Evolutionary conservation across 768 basidiomycete genomes (phyloP).

Genomic region (Russula brevipes): DNA sequence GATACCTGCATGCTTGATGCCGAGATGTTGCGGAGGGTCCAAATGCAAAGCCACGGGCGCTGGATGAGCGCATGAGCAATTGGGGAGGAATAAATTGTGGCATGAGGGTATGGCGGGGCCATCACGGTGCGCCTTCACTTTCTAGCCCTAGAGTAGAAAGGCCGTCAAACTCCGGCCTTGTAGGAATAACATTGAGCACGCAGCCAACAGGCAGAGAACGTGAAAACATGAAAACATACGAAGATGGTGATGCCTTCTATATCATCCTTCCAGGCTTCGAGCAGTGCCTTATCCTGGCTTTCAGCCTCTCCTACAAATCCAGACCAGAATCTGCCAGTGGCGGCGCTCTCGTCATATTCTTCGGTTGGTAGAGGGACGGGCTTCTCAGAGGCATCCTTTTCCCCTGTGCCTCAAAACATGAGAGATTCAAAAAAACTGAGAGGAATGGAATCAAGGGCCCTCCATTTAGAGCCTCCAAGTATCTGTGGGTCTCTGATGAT

Average conservation of each 20-base stretch:
- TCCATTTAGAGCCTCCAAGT: too few relatives aligned
- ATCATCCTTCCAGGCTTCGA: constrained; percentile 38
- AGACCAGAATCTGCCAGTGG: constrained; percentile 38
- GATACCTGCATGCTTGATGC: not conserved
- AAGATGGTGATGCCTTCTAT: constrained; percentile 42
- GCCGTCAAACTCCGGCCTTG: constrained; percentile 19
- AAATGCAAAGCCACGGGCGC: constrained; percentile 14
- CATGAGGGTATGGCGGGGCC: constrained; percentile 4
- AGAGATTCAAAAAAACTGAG: too few relatives aligned
- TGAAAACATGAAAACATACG: constrained; percentile 27
- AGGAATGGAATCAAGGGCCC: too few relatives aligned
- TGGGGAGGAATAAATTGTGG: constrained; percentile 17
- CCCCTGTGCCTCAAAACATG: too few relatives aligned
- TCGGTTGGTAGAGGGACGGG: not conserved
- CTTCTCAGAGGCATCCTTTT: too few relatives aligned
- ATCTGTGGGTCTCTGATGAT: too few relatives aligned
- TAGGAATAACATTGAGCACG: not conserved
- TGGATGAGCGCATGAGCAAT: constrained; percentile 2
- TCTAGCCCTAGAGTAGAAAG: constrained; percentile 16
- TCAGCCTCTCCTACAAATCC: constrained; percentile 36
- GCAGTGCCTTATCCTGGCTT: constrained; percentile 32
- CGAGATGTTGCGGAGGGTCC: constrained; percentile 7
- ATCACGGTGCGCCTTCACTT: not conserved
- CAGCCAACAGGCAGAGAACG: not conserved
- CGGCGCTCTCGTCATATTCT: constrained; percentile 37